Evolutionary conservation across 2,329 filamentous ascomycete genomes (phyloP).

Genomic region (Fusarium marasasianum): DNA sequence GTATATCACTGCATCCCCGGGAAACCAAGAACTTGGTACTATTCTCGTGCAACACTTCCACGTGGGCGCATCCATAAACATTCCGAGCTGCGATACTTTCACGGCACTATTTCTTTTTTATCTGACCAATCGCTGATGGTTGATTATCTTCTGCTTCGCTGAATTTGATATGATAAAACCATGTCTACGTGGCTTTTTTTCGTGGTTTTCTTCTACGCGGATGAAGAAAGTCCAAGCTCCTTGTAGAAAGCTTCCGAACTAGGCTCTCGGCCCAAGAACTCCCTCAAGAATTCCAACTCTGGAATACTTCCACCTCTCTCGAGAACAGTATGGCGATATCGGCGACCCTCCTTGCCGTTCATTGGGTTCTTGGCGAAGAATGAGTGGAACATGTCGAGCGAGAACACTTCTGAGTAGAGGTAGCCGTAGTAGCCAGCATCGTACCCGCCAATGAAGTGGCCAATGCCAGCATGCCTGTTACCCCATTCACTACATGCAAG

Average conservation of each 20-base stretch:
- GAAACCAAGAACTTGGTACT: background rate
- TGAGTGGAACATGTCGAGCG: constrained; percentile 85
- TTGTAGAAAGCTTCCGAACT: constrained; percentile 82
- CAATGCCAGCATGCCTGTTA: constrained; percentile 81
- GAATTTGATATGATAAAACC: background rate
- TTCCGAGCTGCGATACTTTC: background rate
- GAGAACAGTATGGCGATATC: constrained; percentile 81
- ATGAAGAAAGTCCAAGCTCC: constrained; percentile 67
- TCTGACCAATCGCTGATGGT: background rate
- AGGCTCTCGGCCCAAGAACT: constrained; percentile 81
- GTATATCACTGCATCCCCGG: constrained; percentile 13
- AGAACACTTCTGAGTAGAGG: constrained; percentile 80
- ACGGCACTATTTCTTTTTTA: background rate
- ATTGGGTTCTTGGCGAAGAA: constrained; percentile 83
- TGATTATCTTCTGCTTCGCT: constrained; percentile 12
- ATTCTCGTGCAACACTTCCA: constrained; percentile 1
- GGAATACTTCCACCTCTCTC: constrained; percentile 82
- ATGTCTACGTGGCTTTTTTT: background rate
- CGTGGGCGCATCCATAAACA: background rate
- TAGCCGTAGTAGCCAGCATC: constrained; percentile 87
- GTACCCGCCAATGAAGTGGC: constrained; percentile 84
- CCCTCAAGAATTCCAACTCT: constrained; percentile 81
- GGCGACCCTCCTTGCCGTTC: constrained; percentile 75
- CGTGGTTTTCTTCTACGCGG: background rate
- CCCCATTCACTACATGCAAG: constrained; percentile 68